phyloP scores from a whole-genome alignment of 345 rosid genomes.

The Camelina laxa region DNA sequence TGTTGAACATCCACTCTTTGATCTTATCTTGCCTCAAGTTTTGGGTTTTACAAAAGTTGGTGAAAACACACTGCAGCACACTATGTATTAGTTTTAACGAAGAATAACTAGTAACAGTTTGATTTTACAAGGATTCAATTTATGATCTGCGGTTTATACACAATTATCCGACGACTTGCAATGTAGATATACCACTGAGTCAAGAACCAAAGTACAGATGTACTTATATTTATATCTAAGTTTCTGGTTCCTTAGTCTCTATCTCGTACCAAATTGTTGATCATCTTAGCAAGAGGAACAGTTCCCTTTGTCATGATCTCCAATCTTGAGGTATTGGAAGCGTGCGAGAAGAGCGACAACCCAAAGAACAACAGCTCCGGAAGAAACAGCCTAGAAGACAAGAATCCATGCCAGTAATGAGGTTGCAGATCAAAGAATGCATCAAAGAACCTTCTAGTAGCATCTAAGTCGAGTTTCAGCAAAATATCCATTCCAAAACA shows the following conservation, averaged over 20 bases:
- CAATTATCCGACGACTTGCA: constrained; percentile 21
- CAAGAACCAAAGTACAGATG: constrained; percentile 29
- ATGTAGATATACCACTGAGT: background rate
- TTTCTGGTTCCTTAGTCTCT: constrained; percentile 56
- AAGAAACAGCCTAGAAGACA: constrained; percentile 90
- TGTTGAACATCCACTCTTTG: constrained; percentile 22
- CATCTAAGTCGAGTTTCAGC: constrained; percentile 82
- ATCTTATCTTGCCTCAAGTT: constrained; percentile 10
- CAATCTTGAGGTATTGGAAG: constrained; percentile 85
- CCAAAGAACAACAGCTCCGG: constrained; percentile 83
- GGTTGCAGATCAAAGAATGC: constrained; percentile 88
- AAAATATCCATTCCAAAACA: constrained; percentile 99
- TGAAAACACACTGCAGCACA: constrained; percentile 26
- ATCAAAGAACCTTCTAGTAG: constrained; percentile 88
- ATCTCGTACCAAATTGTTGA: constrained; percentile 76
- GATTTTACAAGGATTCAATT: constrained; percentile 16
- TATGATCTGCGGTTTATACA: constrained; percentile 30
- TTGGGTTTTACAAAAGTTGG: constrained; percentile 27
- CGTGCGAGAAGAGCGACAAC: constrained; percentile 77
- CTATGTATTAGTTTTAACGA: constrained; percentile 15
- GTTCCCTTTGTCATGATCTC: constrained; percentile 99
- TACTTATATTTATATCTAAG: constrained; percentile 17
- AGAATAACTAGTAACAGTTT: constrained; percentile 11
- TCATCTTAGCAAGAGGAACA: constrained; percentile 81
- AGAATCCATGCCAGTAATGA: constrained; percentile 93